phyloP scores from a whole-genome alignment of 148 eudicot genomes.

The Euryodendron excelsum region DNA sequence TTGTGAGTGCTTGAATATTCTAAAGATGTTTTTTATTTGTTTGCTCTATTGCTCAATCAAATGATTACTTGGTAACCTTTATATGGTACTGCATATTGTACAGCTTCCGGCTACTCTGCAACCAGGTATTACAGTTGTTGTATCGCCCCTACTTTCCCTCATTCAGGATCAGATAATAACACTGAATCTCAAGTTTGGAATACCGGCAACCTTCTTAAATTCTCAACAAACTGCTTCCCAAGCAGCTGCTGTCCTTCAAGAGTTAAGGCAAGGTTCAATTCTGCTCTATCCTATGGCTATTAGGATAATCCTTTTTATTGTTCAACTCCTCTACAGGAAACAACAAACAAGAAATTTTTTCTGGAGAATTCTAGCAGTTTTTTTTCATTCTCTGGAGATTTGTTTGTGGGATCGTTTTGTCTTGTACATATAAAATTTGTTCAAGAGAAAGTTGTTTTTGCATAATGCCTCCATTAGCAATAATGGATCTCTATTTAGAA shows the following conservation, averaged over 20 bases:
- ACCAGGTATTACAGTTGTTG: slow-evolving; percentile 87
- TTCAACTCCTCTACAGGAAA: background rate
- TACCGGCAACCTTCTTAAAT: slow-evolving; percentile 90
- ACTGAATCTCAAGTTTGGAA: slow-evolving; percentile 82
- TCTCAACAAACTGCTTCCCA: slow-evolving; percentile 91
- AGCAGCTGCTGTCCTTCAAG: slow-evolving; percentile 81
- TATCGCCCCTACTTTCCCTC: slow-evolving; percentile 94
- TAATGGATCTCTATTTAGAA: background rate
- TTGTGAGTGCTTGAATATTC: background rate
- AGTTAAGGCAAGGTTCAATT: slow-evolving; percentile 57
- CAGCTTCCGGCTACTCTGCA: slow-evolving; percentile 94
- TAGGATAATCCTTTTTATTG: background rate
- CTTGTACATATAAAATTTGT: background rate
- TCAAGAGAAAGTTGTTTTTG: background rate
- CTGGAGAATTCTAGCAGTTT: background rate
- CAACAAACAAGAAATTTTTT: background rate
- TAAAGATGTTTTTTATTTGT: background rate
- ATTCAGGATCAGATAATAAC: slow-evolving; percentile 98
- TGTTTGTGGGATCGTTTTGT: background rate
- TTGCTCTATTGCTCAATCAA: background rate
- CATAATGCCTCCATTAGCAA: background rate
- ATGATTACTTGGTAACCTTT: background rate
- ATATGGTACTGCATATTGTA: slow-evolving; percentile 7
- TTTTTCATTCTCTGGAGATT: background rate
- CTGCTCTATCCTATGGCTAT: background rate